Percentiles rank a stretch among this genome's conserved stretches.
Conservation (phyloP, 768 basidiomycete species). For the Termitomyces sp. region DNA sequence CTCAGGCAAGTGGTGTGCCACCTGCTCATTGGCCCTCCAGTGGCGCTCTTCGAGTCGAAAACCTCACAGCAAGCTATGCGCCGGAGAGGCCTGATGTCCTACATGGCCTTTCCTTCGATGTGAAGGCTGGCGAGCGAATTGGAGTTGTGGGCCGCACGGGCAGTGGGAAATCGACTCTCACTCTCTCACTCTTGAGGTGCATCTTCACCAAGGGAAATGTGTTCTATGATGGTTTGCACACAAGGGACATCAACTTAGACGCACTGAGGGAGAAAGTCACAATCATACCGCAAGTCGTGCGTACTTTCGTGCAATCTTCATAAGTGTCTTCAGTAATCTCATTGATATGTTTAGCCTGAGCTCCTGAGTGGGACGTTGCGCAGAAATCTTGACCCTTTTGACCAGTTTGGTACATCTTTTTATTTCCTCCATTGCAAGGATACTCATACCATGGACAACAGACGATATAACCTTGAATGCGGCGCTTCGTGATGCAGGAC, state of each 20-base stretch:
- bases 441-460: not conserved
- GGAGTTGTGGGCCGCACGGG: conserved; percentile 36
- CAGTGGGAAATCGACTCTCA: conserved; percentile 45
- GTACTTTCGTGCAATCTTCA: conserved; percentile 11
- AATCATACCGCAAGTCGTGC: conserved; percentile 50
- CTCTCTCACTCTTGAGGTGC: conserved; percentile 53
- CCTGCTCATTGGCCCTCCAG: conserved; percentile 63
- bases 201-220: conserved; percentile 56
- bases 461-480: conserved; percentile 41
- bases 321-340: not conserved
- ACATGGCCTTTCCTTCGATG: conserved; percentile 45
- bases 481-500: conserved; percentile 35
- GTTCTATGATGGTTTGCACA: conserved; percentile 51
- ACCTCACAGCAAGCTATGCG: conserved; percentile 49
- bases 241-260: conserved; percentile 49
- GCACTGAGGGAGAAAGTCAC: conserved; percentile 54
- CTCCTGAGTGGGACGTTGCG: conserved; percentile 62
- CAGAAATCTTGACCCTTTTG: conserved; percentile 64
- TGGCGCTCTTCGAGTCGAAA: conserved; percentile 12
- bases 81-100: conserved; percentile 19
- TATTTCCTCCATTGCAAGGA: too few relatives aligned
- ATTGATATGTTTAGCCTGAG: conserved; percentile 30
- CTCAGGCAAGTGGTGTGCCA: conserved; percentile 36
- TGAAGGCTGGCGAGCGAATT: conserved; percentile 53
- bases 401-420: conserved; percentile 33